A percentile compares a stretch with the other conserved stretches of the same genome.
Evolutionary conservation across 2,329 filamentous ascomycete genomes (phyloP).

Genomic region (Hypoxylon sp.): DNA sequence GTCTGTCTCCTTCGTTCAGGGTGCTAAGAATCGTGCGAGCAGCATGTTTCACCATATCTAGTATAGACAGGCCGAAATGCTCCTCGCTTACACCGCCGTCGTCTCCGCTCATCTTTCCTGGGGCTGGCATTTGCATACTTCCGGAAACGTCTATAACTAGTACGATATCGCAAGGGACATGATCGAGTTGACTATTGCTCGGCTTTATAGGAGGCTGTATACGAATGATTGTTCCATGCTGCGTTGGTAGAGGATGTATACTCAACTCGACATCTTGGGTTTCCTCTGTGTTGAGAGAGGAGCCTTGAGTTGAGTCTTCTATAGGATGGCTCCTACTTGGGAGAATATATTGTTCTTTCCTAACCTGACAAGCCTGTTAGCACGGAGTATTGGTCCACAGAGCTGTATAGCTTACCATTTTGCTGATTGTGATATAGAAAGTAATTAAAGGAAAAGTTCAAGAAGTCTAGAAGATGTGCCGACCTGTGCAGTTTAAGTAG

Average conservation of each 20-base stretch:
- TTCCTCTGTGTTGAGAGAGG: constrained; percentile 7
- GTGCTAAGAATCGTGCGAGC: constrained; percentile 66
- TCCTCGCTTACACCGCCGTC: constrained; percentile 49
- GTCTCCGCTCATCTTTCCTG: constrained; percentile 52
- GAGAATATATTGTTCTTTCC: constrained; percentile 1
- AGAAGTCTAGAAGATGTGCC: background rate
- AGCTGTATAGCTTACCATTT: constrained; percentile 19
- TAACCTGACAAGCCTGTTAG: no score
- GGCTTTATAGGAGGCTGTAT: constrained; percentile 56
- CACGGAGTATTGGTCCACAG: no score
- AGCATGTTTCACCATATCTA: constrained; percentile 69
- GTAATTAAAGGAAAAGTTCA: background rate
- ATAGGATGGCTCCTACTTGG: background rate
- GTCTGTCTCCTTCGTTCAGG: constrained; percentile 60
- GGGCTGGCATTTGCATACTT: constrained; percentile 62
- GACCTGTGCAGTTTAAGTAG: constrained; percentile 1
- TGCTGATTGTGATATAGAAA: background rate
- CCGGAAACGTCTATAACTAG: constrained; percentile 69
- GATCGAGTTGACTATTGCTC: constrained; percentile 36
- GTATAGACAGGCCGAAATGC: constrained; percentile 59
- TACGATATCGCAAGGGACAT: constrained; percentile 67
- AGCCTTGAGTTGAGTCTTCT: background rate
- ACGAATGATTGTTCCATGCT: constrained; percentile 56
- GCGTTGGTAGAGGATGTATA: constrained; percentile 51
- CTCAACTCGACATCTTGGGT: constrained; percentile 29